phyloP scores from a whole-genome alignment of 352 stramenopile species.

The Albugo laibachii region DNA sequence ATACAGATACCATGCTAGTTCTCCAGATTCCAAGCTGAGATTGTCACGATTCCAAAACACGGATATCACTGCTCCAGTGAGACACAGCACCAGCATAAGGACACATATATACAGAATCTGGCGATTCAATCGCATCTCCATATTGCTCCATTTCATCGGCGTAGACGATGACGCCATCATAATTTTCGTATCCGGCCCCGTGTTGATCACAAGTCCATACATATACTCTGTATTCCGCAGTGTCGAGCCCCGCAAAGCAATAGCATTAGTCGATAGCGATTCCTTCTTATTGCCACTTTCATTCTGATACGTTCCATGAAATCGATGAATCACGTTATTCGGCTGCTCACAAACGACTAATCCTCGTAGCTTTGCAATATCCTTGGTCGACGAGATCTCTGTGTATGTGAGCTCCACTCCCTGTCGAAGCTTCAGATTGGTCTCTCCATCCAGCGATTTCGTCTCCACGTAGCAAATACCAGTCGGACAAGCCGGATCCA shows the following conservation, averaged over 20 bases:
- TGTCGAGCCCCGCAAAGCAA: conserved; percentile 75
- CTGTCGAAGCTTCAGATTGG: conserved; percentile 83
- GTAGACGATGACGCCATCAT: conserved; percentile 69
- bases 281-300: conserved; percentile 28
- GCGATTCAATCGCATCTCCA: conserved; percentile 57
- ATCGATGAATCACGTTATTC: conserved; percentile 84
- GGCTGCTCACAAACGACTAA: conserved; percentile 60
- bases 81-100: conserved; percentile 58
- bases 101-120: conserved; percentile 74
- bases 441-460: conserved; percentile 86
- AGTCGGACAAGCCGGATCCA: conserved; percentile 30
- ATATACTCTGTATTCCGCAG: conserved; percentile 85
- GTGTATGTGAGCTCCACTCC: conserved; percentile 64
- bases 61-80: conserved; percentile 36
- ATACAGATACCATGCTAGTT: conserved; percentile 54
- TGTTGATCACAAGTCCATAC: conserved; percentile 84
- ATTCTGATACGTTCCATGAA: conserved; percentile 70
- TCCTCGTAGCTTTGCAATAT: conserved; percentile 28
- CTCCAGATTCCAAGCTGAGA: conserved; percentile 12
- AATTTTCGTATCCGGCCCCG: conserved; percentile 76
- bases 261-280: conserved; percentile 48
- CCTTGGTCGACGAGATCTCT: conserved; percentile 21
- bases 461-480: conserved; percentile 86
- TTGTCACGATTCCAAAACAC: conserved; percentile 49
- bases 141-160: conserved; percentile 79